Evolutionary conservation across 345 rosid genomes (phyloP).

Genomic region (Eucalyptus pauciflora): DNA sequence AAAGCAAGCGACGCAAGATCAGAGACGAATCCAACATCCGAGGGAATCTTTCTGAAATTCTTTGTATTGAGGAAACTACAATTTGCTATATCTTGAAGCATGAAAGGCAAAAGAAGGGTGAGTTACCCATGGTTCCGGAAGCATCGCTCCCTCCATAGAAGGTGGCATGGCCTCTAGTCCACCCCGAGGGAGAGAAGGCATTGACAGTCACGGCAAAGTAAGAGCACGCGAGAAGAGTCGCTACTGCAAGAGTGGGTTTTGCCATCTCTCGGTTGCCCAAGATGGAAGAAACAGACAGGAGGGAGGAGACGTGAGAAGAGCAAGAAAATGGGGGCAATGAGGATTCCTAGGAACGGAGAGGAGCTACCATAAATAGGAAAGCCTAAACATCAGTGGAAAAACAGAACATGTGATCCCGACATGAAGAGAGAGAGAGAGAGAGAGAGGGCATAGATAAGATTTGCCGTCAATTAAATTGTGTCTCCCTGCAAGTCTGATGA

Average conservation of each 20-base stretch:
- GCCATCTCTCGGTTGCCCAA: slow-evolving; percentile 11
- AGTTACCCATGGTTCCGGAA: slow-evolving; percentile 71
- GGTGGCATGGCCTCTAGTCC: slow-evolving; percentile 65
- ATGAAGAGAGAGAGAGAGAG: not conserved
- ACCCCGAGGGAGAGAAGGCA: slow-evolving; percentile 40
- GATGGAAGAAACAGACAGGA: not conserved
- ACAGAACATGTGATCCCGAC: slow-evolving; percentile 21
- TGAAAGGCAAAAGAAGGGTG: not conserved
- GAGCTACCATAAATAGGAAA: not conserved
- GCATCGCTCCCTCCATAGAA: slow-evolving; percentile 85
- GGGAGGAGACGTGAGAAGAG: not conserved
- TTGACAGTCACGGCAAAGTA: slow-evolving; percentile 4
- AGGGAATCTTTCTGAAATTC: not conserved
- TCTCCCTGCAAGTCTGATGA: slow-evolving; percentile 13
- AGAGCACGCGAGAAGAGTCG: slow-evolving; percentile 18
- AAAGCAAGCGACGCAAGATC: not conserved
- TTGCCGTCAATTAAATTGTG: not conserved
- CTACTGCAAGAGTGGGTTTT: not conserved
- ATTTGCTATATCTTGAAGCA: not conserved
- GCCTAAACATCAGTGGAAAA: not conserved
- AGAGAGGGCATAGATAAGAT: not conserved
- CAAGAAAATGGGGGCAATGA: not conserved
- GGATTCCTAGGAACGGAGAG: not conserved
- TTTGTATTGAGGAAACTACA: not conserved
- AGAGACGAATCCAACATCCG: not conserved